Percentiles rank a stretch among this genome's conserved stretches.
Evolutionary conservation across 768 basidiomycete genomes (phyloP).

Genomic region (Tulasnella sp.): DNA sequence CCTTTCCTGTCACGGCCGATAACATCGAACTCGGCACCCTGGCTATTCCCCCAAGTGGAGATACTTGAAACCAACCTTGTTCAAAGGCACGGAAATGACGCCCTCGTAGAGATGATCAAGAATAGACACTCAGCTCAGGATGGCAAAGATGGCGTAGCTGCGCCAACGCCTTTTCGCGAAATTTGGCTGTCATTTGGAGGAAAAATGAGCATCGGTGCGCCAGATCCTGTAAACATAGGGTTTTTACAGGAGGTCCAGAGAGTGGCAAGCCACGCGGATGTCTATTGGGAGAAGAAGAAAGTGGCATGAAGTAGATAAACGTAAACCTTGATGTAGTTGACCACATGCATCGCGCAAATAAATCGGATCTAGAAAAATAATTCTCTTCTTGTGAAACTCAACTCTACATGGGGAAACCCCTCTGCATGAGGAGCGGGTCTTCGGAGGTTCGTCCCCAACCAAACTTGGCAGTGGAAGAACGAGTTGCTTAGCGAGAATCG

Average conservation of each 20-base stretch:
- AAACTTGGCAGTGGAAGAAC: too few relatives aligned
- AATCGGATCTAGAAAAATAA: too few relatives aligned
- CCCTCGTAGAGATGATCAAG: not conserved
- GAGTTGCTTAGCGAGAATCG: too few relatives aligned
- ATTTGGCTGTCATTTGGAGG: not conserved
- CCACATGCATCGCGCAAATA: too few relatives aligned
- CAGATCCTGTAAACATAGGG: not conserved
- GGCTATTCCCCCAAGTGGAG: not conserved
- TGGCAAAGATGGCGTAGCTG: not conserved
- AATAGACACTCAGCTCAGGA: not conserved
- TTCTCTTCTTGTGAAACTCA: too few relatives aligned
- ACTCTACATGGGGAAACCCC: too few relatives aligned
- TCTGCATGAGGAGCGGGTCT: too few relatives aligned
- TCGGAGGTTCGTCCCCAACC: too few relatives aligned
- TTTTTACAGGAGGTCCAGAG: not conserved
- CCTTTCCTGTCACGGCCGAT: not conserved
- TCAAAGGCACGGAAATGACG: not conserved
- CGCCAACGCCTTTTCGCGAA: not conserved
- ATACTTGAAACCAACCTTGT: not conserved
- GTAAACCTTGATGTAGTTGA: not conserved
- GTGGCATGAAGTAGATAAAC: not conserved
- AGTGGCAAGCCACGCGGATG: not conserved
- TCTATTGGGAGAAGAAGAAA: not conserved
- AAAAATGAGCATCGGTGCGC: not conserved
- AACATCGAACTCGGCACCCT: not conserved